Percentiles rank a stretch among this genome's conserved stretches.
Conservation (phyloP, 1,284 basidiomycete species). For the Inonotus obliquus region DNA sequence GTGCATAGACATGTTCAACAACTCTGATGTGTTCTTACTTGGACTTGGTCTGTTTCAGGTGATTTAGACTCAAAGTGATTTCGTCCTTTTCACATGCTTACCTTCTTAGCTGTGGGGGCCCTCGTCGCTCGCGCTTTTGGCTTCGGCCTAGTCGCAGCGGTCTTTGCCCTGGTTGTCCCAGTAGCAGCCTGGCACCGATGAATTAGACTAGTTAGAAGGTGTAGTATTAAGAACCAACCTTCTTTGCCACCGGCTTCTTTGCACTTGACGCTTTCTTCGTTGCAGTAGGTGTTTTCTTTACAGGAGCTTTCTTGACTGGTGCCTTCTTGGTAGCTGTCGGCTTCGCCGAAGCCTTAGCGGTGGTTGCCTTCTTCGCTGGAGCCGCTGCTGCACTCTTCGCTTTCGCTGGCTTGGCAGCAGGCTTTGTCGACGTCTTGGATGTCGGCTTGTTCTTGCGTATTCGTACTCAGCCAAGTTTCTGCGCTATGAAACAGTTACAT, state of each 20-base stretch:
- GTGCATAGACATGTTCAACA: neutral
- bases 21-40: neutral
- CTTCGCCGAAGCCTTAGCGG: conserved; percentile 21
- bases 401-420: conserved; percentile 26
- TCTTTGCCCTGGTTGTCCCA: conserved; percentile 29
- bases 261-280: conserved; percentile 23
- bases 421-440: conserved; percentile 23
- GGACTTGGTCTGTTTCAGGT: neutral
- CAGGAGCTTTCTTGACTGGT: conserved; percentile 29
- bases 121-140: conserved; percentile 21
- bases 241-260: conserved; percentile 33
- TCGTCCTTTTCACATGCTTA: neutral
- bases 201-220: neutral
- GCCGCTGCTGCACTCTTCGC: conserved; percentile 29
- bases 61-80: neutral
- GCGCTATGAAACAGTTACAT: conserved; percentile 5
- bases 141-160: conserved; percentile 31
- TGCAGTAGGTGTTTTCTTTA: conserved; percentile 25
- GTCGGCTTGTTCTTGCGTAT: conserved; percentile 14
- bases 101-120: conserved; percentile 1
- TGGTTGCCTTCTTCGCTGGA: conserved; percentile 16
- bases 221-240: conserved; percentile 25
- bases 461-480: neutral
- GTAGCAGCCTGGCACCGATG: conserved; percentile 28
- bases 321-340: conserved; percentile 29